Base-by-base conservation (phyloP, 306 rosid genomes). In the Sicyos baderoa region DNA sequence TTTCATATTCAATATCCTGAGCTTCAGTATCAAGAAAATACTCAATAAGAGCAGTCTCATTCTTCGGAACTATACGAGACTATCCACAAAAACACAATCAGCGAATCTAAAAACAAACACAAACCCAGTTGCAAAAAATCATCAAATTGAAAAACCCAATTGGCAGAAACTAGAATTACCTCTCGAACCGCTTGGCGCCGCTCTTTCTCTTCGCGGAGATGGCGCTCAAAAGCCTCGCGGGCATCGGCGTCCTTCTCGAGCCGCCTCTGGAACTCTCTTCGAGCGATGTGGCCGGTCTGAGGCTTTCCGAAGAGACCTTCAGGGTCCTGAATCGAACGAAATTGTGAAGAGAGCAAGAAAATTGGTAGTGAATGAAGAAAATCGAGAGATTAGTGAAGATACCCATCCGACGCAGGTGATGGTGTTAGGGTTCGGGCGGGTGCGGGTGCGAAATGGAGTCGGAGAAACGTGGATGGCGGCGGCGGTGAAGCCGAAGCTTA, bases 21-120 rank as follows among this genome's bases (percentile, higher is more conserved):
- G 98, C 94, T 79, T 93, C 98, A 6, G 97, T 93, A 73, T 93
- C 87, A 35, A 93, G 90, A 54, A 93, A 81, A 83, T 87, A 93
- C 70, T 93, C 97, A 35, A 89, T 70, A 13, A 93, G 82, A 22
- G 77, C 90, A 49, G 78, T 76, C 0, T 84, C 82, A 49, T 81
- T 76, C 54, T 82, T 91, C 9, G 98, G 98, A 69, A 72, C 73
- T 68, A 49, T 66, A 55, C 97, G 92, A 59, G 97, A 87, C 97
- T 84, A 7, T 0, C 32, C 53, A 40, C 8, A 16, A 29, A 48
- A 9, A 59, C 32, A 8, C 68, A 64, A 40, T 15, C 71, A 54
- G 56, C 1, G 12, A 40, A 7, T 9, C 45, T 35, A 64, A 17
- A 51, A 15, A 22, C 15, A 19, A 68, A 52, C 40, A 59, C 47